Evolutionary conservation across 1,284 basidiomycete genomes (phyloP).

Genomic region (Naganishia sp.): DNA sequence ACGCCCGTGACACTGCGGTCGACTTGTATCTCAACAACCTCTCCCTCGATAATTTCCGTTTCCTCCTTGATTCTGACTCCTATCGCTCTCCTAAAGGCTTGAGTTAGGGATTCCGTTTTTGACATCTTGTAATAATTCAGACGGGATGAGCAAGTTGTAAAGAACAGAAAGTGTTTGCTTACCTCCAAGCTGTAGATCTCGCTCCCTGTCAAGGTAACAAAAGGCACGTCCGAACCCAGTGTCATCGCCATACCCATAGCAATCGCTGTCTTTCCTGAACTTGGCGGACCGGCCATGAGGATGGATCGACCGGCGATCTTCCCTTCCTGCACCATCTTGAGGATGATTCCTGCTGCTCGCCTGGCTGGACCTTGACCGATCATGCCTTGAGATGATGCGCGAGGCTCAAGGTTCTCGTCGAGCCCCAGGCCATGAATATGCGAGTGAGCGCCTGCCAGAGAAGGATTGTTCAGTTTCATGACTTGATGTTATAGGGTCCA

Average conservation of each 20-base stretch:
- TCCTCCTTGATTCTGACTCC: constrained; percentile 97
- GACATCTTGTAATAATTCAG: constrained; percentile 65
- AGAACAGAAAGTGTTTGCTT: constrained; percentile 19
- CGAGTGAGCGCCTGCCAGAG: constrained; percentile 79
- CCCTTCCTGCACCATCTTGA: constrained; percentile 97
- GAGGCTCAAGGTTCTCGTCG: constrained; percentile 84
- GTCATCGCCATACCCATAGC: constrained; percentile 97
- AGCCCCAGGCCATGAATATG: constrained; percentile 93
- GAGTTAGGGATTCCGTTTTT: constrained; percentile 96
- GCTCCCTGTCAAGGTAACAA: constrained; percentile 94
- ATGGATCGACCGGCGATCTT: constrained; percentile 92
- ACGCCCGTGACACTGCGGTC: constrained; percentile 95
- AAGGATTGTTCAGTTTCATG: constrained; percentile 17
- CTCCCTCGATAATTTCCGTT: constrained; percentile 95
- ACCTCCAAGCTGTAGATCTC: constrained; percentile 92
- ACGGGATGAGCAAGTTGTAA: not conserved
- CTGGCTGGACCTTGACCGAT: constrained; percentile 93
- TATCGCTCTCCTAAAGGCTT: constrained; percentile 92
- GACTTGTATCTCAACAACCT: constrained; percentile 98
- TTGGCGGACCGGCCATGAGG: constrained; percentile 92
- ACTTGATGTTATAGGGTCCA: not conserved
- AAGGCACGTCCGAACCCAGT: constrained; percentile 89
- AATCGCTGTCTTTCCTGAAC: constrained; percentile 96
- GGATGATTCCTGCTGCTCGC: constrained; percentile 93
- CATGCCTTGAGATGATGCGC: constrained; percentile 85